Conservation (phyloP, 169 alveolate species). For the Cryptosporidium andersoni region DNA sequence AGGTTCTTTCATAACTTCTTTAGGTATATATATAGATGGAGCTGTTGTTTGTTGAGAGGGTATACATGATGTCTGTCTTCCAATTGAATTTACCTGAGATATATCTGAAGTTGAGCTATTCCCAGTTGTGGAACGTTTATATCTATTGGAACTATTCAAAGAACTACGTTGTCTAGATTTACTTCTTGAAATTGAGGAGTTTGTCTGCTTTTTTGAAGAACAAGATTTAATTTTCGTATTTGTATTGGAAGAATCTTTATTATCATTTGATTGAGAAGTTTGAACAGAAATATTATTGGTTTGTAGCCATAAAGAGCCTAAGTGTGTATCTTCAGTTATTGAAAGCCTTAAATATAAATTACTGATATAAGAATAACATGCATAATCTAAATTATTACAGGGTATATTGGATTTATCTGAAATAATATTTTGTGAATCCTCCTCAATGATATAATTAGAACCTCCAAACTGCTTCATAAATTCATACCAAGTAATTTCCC, state of each 20-base stretch:
- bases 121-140: no score
- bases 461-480: conserved; percentile 55
- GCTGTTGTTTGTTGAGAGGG: conserved; percentile 3
- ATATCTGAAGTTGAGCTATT: background rate
- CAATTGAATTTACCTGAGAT: background rate
- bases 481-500: conserved; percentile 46
- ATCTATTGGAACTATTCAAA: no score
- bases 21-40: conserved; percentile 59
- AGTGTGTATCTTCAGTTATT: conserved; percentile 42
- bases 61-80: no score
- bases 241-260: background rate
- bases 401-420: background rate
- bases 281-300: conserved; percentile 54
- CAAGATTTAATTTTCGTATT: background rate
- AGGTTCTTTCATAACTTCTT: conserved; percentile 47
- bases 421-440: background rate
- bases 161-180: no score
- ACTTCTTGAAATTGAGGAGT: background rate
- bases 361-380: conserved; percentile 31
- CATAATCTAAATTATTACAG: conserved; percentile 13
- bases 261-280: conserved; percentile 14
- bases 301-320: conserved; percentile 62
- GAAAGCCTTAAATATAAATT: conserved; percentile 20
- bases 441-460: background rate
- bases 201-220: background rate